Conservation (phyloP, 805 yeast genomes). For the Jamesozyma jinghongensis region DNA sequence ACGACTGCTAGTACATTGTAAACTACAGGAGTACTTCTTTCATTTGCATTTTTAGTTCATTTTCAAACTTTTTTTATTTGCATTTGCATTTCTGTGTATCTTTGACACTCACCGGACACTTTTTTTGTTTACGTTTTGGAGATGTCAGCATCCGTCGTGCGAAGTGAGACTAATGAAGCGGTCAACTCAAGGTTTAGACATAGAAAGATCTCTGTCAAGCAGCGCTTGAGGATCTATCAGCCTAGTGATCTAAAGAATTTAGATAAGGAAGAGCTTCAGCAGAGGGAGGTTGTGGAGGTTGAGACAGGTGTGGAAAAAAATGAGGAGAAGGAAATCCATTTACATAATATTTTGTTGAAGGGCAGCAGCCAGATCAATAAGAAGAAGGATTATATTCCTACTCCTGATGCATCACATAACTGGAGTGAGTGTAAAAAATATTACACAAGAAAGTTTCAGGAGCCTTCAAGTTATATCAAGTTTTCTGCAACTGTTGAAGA, state of each 20-base stretch:
- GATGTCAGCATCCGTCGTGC: slow-evolving; percentile 1
- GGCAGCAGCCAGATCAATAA: slow-evolving; percentile 12
- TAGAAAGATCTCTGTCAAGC: slow-evolving; percentile 89
- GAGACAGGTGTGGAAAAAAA: slow-evolving; percentile 98
- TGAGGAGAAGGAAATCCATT: slow-evolving; percentile 94
- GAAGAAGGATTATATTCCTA: slow-evolving; percentile 69
- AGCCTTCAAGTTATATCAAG: slow-evolving; percentile 74
- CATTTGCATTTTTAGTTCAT: neutral
- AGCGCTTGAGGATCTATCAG: slow-evolving; percentile 64
- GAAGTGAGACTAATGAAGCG: slow-evolving; percentile 3
- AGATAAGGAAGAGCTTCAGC: slow-evolving; percentile 48
- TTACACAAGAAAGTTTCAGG: slow-evolving; percentile 56
- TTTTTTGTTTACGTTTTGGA: neutral
- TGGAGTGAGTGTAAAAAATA: slow-evolving; percentile 73
- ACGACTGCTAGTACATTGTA: neutral
- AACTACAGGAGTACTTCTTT: neutral
- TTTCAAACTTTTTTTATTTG: neutral
- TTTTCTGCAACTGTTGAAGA: slow-evolving; percentile 96
- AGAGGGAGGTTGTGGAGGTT: slow-evolving; percentile 77
- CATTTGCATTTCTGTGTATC: neutral
- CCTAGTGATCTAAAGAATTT: slow-evolving; percentile 74
- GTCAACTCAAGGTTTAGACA: slow-evolving; percentile 77
- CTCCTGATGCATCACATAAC: slow-evolving; percentile 83
- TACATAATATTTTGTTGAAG: slow-evolving; percentile 83
- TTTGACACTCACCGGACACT: neutral